Base-by-base conservation (phyloP, 2,329 filamentous ascomycete species). In the Penicillium sclerotiorum region DNA sequence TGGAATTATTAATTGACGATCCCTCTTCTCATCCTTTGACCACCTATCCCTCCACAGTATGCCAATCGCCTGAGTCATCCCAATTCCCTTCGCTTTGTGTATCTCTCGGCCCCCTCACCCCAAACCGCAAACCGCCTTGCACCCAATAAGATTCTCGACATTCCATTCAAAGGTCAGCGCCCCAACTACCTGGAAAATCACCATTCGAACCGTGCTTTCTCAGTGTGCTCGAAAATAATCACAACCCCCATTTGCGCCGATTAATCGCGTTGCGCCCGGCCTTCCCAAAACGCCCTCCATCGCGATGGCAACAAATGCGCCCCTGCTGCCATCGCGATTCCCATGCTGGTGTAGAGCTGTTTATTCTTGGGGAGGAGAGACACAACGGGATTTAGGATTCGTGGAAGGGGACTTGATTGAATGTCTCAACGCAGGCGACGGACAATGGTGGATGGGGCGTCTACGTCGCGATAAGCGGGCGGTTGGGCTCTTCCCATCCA, bases 351-450 rank as follows among this genome's bases (percentile, higher is more conserved):
- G 88, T 69, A 84, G 90, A 72, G 91, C 91, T 32, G 83, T 95
- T 36, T 96, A 95, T 72, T 95, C 90, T 15, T 96, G 90, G 89
- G 90, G 90, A 72, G 91, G 91, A 77, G 91, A 96, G 86, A 93
- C 88, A 20, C 95, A 95, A 77, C 86, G 88, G 70, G 94, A 99
- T 69, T 81, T 99, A 50, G 94, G 94, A 13, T 99, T 99, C 73
- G 88, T 99, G 61, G 94, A 99, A 73, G 94, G 94, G 57, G 94
- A 99, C 73, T 75, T 99, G 59, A 99, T 99, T 70, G 94, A 99
- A 82, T 96, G 93, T 67, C 80, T 99, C 45, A 99, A 99, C 70
- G 94, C 94, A 17, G 94, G 94, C 56, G 94, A 99, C 74, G 94
- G 94, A 45, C 92, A 90, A 39, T 99, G 94, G 94, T 99, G 94